Evolutionary conservation across 2,329 filamentous ascomycete species (phyloP).

Genomic region (Amauroascus niger): DNA sequence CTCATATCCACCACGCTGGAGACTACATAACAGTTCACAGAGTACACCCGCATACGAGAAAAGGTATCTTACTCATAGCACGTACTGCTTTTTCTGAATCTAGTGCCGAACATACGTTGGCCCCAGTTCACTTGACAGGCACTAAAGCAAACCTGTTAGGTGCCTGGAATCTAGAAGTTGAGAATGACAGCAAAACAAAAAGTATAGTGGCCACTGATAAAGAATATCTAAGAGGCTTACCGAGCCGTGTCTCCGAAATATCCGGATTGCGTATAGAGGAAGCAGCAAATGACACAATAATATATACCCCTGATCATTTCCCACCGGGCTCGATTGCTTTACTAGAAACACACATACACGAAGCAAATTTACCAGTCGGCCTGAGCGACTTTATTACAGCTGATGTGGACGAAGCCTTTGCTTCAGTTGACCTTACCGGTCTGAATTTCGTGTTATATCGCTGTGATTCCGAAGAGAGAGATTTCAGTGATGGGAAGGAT

Average conservation of each 20-base stretch:
- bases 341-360: conserved; percentile 92
- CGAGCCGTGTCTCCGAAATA: conserved; percentile 66
- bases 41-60: conserved; percentile 82
- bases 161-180: conserved; percentile 85
- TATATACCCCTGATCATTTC: conserved; percentile 72
- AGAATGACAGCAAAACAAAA: conserved; percentile 52
- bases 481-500: conserved; percentile 66
- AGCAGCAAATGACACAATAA: conserved; percentile 63
- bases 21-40: conserved; percentile 95
- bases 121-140: conserved; percentile 67
- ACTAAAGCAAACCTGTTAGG: conserved; percentile 80
- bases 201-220: conserved; percentile 58
- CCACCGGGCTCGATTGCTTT: conserved; percentile 89
- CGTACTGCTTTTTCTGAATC: conserved; percentile 93
- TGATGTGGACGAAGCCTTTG: conserved; percentile 69
- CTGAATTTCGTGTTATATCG: conserved; percentile 88
- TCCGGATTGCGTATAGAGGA: conserved; percentile 63
- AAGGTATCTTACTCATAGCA: conserved; percentile 89
- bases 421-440: conserved; percentile 63
- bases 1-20: conserved; percentile 90
- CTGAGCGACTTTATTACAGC: conserved; percentile 80
- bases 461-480: conserved; percentile 79
- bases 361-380: conserved; percentile 70
- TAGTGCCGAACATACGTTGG: conserved; percentile 71
- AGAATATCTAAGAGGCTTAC: conserved; percentile 66